Evolutionary conservation across 164 flowering plant genomes (phyloP), one percentile per base, ranked within the genome.

Genomic region (Stephania yunnanensis): DNA sequence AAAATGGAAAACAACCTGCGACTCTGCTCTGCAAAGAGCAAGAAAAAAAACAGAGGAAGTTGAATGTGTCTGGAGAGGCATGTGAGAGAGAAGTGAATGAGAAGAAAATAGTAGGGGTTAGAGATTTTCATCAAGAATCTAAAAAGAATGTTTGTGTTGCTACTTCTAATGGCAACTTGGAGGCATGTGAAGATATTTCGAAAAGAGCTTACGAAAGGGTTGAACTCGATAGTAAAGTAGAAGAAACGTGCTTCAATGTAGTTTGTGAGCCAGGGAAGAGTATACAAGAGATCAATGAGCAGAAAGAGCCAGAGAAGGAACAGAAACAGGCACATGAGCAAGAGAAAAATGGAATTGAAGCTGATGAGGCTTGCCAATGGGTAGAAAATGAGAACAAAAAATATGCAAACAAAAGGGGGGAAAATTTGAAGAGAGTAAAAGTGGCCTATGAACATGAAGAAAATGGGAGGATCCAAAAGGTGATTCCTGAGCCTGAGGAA

Each of bases 11-110:
- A 52, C 55, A 31, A 42, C 79, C 72, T 19, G 75, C 70, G 44
- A 55, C 30, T 45, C 42, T 65, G 68, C 76, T 36, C 42, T 50
- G 72, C 46, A 75, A 78, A 68, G 66, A 68, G 74, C 76, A 58
- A 25, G 78, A 69, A 46, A 78, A 83, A 75, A 78, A 70, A 67
- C 36, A 25, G 17, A 72, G 25, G 67, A 81, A 79, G 71, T 58
- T 58, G 64, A 75, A 64, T 70, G 76, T 75, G 50, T 69, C 61
- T 20, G 55, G 73, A 73, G 87, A 77, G 68, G 82, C 78, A 58
- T 58, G 25, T 48, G 46, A 71, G 58, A 17, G 5, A 71, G 82
- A 55, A 70, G 79, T 73, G 30, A 48, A 46, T 13, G 55, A 58
- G 74, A 80, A 75, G 75, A 78, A 72, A 50, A 53, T 22, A 66